Base-by-base conservation (phyloP, 73 alveolate species). In the Halteria grandinella region DNA sequence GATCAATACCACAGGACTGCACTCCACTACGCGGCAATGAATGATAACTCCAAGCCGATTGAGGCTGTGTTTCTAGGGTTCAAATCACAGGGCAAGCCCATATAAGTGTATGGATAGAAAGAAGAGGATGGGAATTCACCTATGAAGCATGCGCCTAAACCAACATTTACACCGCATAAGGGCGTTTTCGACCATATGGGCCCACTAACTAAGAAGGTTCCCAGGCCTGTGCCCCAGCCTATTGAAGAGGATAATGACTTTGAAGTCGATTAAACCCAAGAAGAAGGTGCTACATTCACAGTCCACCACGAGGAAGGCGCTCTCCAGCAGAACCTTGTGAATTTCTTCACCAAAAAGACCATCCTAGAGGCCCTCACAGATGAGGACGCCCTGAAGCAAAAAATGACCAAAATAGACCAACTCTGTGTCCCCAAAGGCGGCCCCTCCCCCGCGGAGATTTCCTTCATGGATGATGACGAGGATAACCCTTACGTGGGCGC, bases 21-120 rank as follows among this genome's bases (percentile, higher is more conserved):
- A 18, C 57, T 77, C 8, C 88, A 77, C 32, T 77, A 77, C 63
- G 81, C 82, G 10, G 88, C 78, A 11, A 44, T 77, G 62, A 24
- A 62, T 10, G 76, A 77, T n/a, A 54, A 63, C 51, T 23, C 53
- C 7, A 77, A 77, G 44, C 21, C 63, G 8, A 62, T 77, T 21
- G 75, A 77, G n/a, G 31, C 44, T 3, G 17, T 77, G 18, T 54
- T 73, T 37, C 57, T 73, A 50, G 80, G 37, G 15, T 54, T 73
- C 64, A 53, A 73, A 24, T 21, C 20, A 28, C 21, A 73, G 40
- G 75, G 64, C 14, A n/a, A 53, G 36, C 41, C 23, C 0, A 36
- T 73, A 14, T n/a, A 73, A 29, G 27, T 39, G 15, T 11, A 73
- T 48, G 75, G 85, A 40, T 23, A 36, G 25, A n/a, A 14, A 1